A percentile compares a stretch with the other conserved stretches of the same genome.
Evolutionary conservation across 495 filamentous ascomycete genomes (phyloP).

Genomic region (Daldinia vernicosa): DNA sequence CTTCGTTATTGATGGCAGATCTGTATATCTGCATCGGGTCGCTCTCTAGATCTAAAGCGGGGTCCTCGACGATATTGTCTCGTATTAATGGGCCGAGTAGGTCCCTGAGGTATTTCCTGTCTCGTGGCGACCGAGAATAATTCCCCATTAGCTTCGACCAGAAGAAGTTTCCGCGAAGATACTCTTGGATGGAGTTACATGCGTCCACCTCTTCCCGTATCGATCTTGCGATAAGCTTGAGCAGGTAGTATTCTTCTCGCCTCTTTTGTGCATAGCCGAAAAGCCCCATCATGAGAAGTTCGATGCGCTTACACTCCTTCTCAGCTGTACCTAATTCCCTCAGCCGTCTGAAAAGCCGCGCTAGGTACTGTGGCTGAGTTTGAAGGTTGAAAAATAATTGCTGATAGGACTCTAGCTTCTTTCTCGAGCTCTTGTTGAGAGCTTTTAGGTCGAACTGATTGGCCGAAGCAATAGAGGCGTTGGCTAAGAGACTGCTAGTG

Average conservation of each 20-base stretch:
- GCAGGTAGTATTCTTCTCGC: conserved; percentile 94
- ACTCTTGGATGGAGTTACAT: conserved; percentile 79
- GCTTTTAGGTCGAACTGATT: conserved; percentile 98
- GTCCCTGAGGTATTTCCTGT: conserved; percentile 90
- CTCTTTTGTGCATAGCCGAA: conserved; percentile 98
- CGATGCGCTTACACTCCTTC: conserved; percentile 89
- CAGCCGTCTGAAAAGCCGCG: conserved; percentile 82
- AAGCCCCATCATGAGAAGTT: conserved; percentile 93
- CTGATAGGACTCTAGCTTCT: conserved; percentile 95
- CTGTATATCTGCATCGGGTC: conserved; percentile 98
- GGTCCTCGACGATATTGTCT: conserved; percentile 90
- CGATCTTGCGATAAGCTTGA: conserved; percentile 85
- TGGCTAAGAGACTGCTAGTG: conserved; percentile 84
- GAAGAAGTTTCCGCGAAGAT: conserved; percentile 89
- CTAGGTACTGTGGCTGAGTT: conserved; percentile 94
- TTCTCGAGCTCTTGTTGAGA: conserved; percentile 92
- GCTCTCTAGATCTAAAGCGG: conserved; percentile 90
- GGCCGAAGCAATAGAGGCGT: conserved; percentile 83
- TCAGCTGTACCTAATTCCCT: conserved; percentile 87
- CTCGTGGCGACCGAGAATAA: conserved; percentile 90
- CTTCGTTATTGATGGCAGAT: conserved; percentile 93
- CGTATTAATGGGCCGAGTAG: conserved; percentile 82
- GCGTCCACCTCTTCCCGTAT: conserved; percentile 87
- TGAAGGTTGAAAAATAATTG: conserved; percentile 98
- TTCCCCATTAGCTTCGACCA: conserved; percentile 85